Evolutionary conservation across 2,329 filamentous ascomycete genomes (phyloP), one percentile per base, ranked within the genome.

Genomic region (Paraconiothyrium sp.): DNA sequence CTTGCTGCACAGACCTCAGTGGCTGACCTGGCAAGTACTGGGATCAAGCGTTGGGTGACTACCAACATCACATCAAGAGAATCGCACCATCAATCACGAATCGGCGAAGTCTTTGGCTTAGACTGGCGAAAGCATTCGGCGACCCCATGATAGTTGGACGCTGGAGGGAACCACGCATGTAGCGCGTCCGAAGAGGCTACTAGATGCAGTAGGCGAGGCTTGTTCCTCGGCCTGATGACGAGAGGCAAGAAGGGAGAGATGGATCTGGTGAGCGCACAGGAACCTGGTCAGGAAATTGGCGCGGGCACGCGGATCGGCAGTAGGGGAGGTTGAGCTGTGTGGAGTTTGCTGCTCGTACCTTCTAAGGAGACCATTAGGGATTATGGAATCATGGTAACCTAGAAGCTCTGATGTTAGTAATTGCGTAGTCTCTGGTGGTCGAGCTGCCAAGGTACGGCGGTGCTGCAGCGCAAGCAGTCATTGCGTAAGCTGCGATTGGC

Each of bases 351-450:
- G 14, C 52, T 47, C 48, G 47, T 46, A 13, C 16, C 52, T 47
- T 43, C 50, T 46, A 9, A 43, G 61, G 64, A 50, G 54, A 39
- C 48, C 61, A 65, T 37, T 14, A 30, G 52, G 27, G 67, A 67
- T 70, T 70, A 69, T 63, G 56, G 63, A 32, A 67, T 54, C 48
- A 47, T 43, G 46, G 39, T 59, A 66, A 67, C 58, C 71, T 55
- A 72, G 70, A 72, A 62, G 60, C 61, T 58, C 27, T 56, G 46
- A 60, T 22, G 66, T 73, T 73, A 69, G 67, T 74, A 73, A 75
- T 70, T 58, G 30, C 44, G 56, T 35, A 43, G 55, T 55, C 46
- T 54, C 37, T n/a, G 57, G 41, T 61, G 60, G 64, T 63, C 59
- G 27, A 62, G 51, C 51, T 47, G 67, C 66, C 66, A 63, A 70